Base-by-base conservation (phyloP, 257 asterid species). In the Handroanthus guayacan region DNA sequence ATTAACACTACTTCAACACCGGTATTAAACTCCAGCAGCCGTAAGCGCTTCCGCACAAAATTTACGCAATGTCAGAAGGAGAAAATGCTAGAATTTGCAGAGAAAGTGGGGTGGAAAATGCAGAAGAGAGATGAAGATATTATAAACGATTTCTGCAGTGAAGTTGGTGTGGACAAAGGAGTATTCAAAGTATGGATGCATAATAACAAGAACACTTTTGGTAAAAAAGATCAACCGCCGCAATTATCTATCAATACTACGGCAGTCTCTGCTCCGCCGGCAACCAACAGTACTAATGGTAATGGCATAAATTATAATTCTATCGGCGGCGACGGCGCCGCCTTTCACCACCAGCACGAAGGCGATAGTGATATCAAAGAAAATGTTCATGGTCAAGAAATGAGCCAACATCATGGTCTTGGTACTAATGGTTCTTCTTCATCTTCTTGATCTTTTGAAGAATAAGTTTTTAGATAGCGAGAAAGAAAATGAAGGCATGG, bases 181-280 rank as follows among this genome's bases (percentile, higher is more conserved):
- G 98, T 93, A 3, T 82, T 93, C 60, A 93, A 91, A 64, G 98
- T 93, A 3, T 93, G 98, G 98, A 93, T 93, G 98, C 97, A 93
- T 36, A 93, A 93, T 78, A 91, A 93, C 86, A 93, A 91, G 82
- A 90, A 84, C 82, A 75, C 85, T 6, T 78, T 83, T 43, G 91
- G 89, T 0, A 86, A 87, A 18, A 90, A 76, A 57, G 95, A 90
- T 60, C 83, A 78, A 1, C 39, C 54, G 0, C 69, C 43, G 0
- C 74, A 69, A 3, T 34, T 78, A 52, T 71, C 85, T 72, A 71
- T 80, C 86, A 78, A 8, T n/a, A 55, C 55, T 48, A 17, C 71
- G 4, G 81, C 47, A 18, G 78, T 64, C 61, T 71, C 85, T 5
- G 65, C 76, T 18, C 89, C 88, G 1, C 77, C 80, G 1, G 10